A percentile compares a stretch with the other conserved stretches of the same genome.
Evolutionary conservation across 495 filamentous ascomycete species (phyloP).

Genomic region (Xylona heveae): DNA sequence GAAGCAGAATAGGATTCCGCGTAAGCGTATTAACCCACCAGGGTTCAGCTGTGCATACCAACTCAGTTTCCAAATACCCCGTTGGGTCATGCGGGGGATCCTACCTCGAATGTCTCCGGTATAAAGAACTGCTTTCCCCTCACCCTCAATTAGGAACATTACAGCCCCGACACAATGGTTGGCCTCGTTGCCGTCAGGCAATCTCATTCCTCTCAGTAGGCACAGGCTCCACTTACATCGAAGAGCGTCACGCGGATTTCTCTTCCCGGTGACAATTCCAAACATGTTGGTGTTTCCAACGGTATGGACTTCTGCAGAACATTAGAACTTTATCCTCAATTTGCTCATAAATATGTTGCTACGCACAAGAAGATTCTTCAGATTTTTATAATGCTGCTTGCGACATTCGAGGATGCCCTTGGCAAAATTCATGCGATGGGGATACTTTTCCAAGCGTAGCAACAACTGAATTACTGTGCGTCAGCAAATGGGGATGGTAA

Average conservation of each 20-base stretch:
- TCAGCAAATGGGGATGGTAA: conserved; percentile 4
- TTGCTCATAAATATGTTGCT: no score
- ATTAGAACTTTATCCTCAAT: no score
- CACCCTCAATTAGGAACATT: conserved; percentile 79
- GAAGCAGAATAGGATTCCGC: conserved; percentile 50
- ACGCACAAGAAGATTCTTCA: conserved; percentile 39
- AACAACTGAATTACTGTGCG: conserved; percentile 26
- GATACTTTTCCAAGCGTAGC: conserved; percentile 51
- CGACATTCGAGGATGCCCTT: conserved; percentile 55
- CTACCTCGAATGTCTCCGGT: conserved; percentile 80
- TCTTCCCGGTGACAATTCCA: conserved; percentile 49
- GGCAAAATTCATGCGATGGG: conserved; percentile 59
- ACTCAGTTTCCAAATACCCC: background rate
- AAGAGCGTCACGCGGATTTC: conserved; percentile 63
- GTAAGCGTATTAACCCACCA: conserved; percentile 48
- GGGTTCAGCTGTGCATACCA: conserved; percentile 26
- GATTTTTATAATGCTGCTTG: conserved; percentile 48
- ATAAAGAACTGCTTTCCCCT: conserved; percentile 60
- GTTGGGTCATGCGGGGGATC: background rate
- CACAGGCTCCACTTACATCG: conserved; percentile 26
- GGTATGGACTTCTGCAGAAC: conserved; percentile 52
- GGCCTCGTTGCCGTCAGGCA: conserved; percentile 15
- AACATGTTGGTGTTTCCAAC: conserved; percentile 54
- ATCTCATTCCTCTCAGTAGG: no score
- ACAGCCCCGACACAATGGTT: conserved; percentile 86